Evolutionary conservation across 2,329 filamentous ascomycete genomes (phyloP), one percentile per base, ranked within the genome.

Genomic region (Septoria petroselini): DNA sequence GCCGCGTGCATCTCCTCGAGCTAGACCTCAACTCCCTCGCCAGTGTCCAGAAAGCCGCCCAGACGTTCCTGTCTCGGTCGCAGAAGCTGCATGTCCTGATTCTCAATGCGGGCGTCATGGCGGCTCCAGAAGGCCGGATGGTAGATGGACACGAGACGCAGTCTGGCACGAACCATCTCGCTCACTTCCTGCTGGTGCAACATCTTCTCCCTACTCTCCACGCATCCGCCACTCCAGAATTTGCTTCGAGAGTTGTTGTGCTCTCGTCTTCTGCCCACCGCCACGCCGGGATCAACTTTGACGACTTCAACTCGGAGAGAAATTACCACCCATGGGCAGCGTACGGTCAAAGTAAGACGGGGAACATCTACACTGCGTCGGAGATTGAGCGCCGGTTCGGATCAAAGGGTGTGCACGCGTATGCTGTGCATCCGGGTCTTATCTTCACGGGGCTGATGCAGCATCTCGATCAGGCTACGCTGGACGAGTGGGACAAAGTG

Each of bases 151-250:
- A 58, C 55, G 78, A 82, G 56, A 60, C 61, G 0, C 77, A 81
- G 48, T 75, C 81, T 51, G 77, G 71, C 27, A 74, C 70, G 5
- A 50, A 52, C 18, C 73, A 73, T 51, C 64, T 82, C 1, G 71
- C 66, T 3, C 76, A 80, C 53, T 81, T 81, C 64, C 69, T 80
- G 0, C 68, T 81, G 8, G 74, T 78, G 50, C 67, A 76, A 15
- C 69, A 79, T 1, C 65, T 82, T 17, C 73, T 73, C 15, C 5
- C 75, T 0, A 59, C 70, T 0, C 62, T 81, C 8, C 60, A 79
- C 0, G 55, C 65, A 0, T 67, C 68, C 3, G 57, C 68, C 0
- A 72, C 69, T 0, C 61, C 71, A 0, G 55, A 61, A 0, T 76
- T 73, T 43, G 60, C 70, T 3, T 77, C 74, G 0, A 69, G 78